phyloP scores from a whole-genome alignment of 208 protist species.

The Tetramitus jugosus region DNA sequence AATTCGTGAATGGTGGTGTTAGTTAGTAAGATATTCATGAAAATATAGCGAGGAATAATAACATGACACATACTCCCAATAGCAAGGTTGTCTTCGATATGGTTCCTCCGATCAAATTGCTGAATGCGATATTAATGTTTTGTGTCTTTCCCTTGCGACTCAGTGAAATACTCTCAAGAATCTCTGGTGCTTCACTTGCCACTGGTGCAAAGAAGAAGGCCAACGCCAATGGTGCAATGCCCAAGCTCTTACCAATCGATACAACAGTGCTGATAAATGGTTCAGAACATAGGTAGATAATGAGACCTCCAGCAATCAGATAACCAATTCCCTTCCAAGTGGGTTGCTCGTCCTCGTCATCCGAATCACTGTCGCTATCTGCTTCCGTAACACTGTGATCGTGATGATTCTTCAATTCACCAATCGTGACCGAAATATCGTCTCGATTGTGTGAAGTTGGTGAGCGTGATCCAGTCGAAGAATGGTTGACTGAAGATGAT shows the following conservation, averaged over 20 bases:
- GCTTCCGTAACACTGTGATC: background rate
- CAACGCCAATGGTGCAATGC: slow-evolving; percentile 37
- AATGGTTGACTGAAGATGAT: background rate
- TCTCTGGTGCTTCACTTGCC: slow-evolving; percentile 46
- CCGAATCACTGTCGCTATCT: background rate
- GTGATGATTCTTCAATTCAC: background rate
- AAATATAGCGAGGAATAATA: too few relatives aligned
- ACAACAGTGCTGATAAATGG: slow-evolving; percentile 46
- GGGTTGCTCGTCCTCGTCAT: slow-evolving; percentile 43
- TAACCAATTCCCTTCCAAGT: slow-evolving; percentile 39
- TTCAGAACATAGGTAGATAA: slow-evolving; percentile 46
- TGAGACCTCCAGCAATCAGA: slow-evolving; percentile 39
- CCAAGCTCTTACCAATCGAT: background rate
- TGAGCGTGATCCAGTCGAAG: background rate
- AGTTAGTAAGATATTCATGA: too few relatives aligned
- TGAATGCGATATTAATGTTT: slow-evolving; percentile 49
- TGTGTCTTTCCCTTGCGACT: slow-evolving; percentile 43
- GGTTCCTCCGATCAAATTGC: slow-evolving; percentile 48
- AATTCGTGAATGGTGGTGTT: background rate
- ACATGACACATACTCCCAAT: slow-evolving; percentile 29
- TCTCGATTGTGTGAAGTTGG: background rate
- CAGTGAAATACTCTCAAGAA: slow-evolving; percentile 45
- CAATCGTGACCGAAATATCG: background rate
- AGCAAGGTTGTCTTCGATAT: slow-evolving; percentile 48
- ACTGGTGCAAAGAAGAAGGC: slow-evolving; percentile 51